A percentile compares a stretch with the other conserved stretches of the same genome.
Conservation (phyloP, 257 asterid genomes). For the Plantago ovata region DNA sequence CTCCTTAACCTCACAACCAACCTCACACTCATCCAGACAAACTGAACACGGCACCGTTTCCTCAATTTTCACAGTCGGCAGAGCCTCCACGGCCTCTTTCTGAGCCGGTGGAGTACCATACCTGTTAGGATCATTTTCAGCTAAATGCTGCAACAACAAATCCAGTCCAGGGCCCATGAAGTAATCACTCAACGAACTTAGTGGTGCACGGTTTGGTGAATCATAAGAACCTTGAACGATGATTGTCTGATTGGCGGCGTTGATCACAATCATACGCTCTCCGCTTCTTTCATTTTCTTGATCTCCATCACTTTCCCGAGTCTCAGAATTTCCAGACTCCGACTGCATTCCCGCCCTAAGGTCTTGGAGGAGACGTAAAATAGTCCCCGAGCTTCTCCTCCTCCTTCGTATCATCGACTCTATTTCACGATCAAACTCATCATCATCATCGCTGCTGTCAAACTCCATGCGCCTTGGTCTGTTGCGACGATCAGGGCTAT, state of each 20-base stretch:
- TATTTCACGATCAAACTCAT: slow-evolving; percentile 44
- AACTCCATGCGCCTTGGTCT: slow-evolving; percentile 41
- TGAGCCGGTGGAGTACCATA: slow-evolving; percentile 82
- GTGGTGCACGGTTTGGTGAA: slow-evolving; percentile 38
- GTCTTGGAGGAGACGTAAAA: slow-evolving; percentile 72
- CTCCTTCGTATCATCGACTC: slow-evolving; percentile 49
- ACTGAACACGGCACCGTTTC: slow-evolving; percentile 55
- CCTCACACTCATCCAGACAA: slow-evolving; percentile 79
- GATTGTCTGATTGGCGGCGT: slow-evolving; percentile 64
- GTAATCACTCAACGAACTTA: slow-evolving; percentile 69
- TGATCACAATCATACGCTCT: slow-evolving; percentile 62
- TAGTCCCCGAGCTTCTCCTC: slow-evolving; percentile 62
- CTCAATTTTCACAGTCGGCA: slow-evolving; percentile 47
- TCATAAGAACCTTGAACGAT: slow-evolving; percentile 48
- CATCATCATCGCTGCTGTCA: slow-evolving; percentile 28
- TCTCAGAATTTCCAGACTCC: slow-evolving; percentile 24
- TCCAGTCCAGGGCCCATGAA: slow-evolving; percentile 78
- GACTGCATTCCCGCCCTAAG: slow-evolving; percentile 50
- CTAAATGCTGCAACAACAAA: slow-evolving; percentile 70
- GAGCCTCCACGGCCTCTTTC: slow-evolving; percentile 69
- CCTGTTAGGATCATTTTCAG: slow-evolving; percentile 73
- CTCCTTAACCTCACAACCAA: slow-evolving; percentile 62
- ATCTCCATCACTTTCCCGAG: slow-evolving; percentile 21
- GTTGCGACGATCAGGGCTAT: slow-evolving; percentile 40
- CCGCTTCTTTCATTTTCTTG: slow-evolving; percentile 26